Evolutionary conservation across 306 rosid genomes (phyloP).

Genomic region (Begonia peltatifolia): DNA sequence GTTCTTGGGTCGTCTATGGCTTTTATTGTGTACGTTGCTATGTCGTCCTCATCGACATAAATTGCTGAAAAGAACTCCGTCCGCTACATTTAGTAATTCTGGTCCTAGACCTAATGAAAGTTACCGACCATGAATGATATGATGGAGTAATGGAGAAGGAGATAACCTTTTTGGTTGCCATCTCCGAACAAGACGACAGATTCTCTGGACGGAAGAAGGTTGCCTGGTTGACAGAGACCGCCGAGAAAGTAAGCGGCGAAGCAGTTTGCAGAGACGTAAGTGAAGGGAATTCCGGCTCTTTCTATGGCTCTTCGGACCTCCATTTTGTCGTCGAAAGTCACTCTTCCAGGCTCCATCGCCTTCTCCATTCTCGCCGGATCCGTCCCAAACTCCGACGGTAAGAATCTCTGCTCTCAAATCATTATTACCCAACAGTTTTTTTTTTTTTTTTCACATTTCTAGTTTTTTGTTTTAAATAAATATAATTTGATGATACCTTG

Average conservation of each 20-base stretch:
- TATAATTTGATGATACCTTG: constrained; percentile 24
- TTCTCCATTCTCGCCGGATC: constrained; percentile 56
- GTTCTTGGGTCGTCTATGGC: constrained; percentile 51
- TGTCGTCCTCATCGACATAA: constrained; percentile 66
- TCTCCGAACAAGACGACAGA: constrained; percentile 50
- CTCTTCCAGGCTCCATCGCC: constrained; percentile 66
- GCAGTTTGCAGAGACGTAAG: constrained; percentile 51
- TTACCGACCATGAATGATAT: too few species aligned
- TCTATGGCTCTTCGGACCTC: constrained; percentile 53
- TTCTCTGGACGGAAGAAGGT: constrained; percentile 32
- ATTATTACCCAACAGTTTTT: too few species aligned
- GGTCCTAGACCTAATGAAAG: too few species aligned
- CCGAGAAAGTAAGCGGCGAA: constrained; percentile 77
- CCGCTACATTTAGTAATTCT: too few species aligned
- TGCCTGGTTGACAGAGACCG: constrained; percentile 54
- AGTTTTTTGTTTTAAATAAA: too few species aligned
- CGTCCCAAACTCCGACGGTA: constrained; percentile 67
- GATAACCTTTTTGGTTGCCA: constrained; percentile 51
- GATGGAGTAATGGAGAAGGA: neutral
- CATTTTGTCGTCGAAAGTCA: constrained; percentile 71
- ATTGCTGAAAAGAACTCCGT: constrained; percentile 13
- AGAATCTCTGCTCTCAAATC: constrained; percentile 32
- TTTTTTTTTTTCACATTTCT: too few species aligned
- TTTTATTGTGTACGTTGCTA: constrained; percentile 52
- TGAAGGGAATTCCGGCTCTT: constrained; percentile 56